Evolutionary conservation across 2,329 filamentous ascomycete species (phyloP), one percentile per base, ranked within the genome.

Genomic region (Aspergillus brunneoviolaceus): DNA sequence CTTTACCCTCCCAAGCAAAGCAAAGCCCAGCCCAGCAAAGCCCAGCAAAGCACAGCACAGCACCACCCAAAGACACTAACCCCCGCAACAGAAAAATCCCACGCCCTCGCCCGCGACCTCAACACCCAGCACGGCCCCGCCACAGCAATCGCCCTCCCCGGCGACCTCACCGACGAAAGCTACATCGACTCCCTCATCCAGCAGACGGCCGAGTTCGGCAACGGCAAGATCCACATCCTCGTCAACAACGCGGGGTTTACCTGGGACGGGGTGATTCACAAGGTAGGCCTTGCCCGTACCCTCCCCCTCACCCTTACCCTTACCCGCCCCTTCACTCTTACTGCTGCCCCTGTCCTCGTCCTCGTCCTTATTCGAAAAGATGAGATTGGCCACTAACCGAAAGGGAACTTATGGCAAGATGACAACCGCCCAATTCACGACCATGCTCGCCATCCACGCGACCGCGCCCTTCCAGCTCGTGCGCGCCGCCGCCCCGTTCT

Each of bases 161-260:
- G 92, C 61, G 91, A 96, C 71, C 85, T 96, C 72, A 83, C 92
- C 23, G 84, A 91, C 72, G 80, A 85, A 51, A 78, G 81, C 21
- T 94, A 95, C 76, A 83, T 93, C 72, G 82, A 86, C 61, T 79
- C 82, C 10, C 84, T 96, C n/a, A 86, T 96, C 27, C 81, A 87
- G 72, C 85, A 87, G 70, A 84, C 91, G 0, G 92, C 90, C 1
- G 88, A 88, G 51, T 96, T 96, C 72, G 92, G 92, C 60, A 81
- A 84, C 65, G 92, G 91, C 70, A 96, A 96, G 81, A 92, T 96
- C 63, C 89, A 96, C 76, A 89, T 95, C 73, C 89, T 96, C 59
- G 90, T 96, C 61, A 96, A 96, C 78, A 96, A 96, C 74, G 92
- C 92, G 0, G 92, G 91, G 48, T 96, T 91, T 78, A 96, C 92